Conservation (phyloP, 345 rosid genomes). For the Citrus mangshanensis region DNA sequence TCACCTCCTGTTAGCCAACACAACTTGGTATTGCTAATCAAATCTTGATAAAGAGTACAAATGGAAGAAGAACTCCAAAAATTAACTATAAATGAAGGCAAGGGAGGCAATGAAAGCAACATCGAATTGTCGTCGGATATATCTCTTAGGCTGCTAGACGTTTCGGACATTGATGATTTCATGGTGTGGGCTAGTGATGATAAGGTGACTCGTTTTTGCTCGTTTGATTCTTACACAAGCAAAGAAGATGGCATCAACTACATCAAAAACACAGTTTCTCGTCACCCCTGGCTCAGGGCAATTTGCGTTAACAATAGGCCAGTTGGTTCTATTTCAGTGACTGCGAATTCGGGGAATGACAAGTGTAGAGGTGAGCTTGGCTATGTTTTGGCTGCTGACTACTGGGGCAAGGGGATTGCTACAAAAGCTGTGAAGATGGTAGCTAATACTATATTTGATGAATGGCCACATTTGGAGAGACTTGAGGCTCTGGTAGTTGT, state of each 20-base stretch:
- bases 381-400: constrained; percentile 39
- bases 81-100: background rate
- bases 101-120: background rate
- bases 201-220: constrained; percentile 47
- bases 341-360: constrained; percentile 36
- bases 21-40: background rate
- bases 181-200: constrained; percentile 66
- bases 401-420: constrained; percentile 63
- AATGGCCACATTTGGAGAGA: constrained; percentile 55
- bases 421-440: constrained; percentile 52
- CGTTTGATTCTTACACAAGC: constrained; percentile 49
- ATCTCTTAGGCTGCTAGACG: constrained; percentile 40
- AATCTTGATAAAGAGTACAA: background rate
- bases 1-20: background rate
- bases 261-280: constrained; percentile 25
- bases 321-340: constrained; percentile 49
- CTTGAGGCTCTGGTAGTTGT: constrained; percentile 63
- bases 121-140: constrained; percentile 15
- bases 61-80: constrained; percentile 21
- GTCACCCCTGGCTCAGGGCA: constrained; percentile 65
- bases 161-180: constrained; percentile 52
- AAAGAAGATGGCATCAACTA: constrained; percentile 41
- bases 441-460: constrained; percentile 37
- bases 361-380: constrained; percentile 52
- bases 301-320: constrained; percentile 53